Percentiles rank a stretch among this genome's conserved stretches.
Conservation (phyloP, 495 filamentous ascomycete species). For the Annulohypoxylon stygium region DNA sequence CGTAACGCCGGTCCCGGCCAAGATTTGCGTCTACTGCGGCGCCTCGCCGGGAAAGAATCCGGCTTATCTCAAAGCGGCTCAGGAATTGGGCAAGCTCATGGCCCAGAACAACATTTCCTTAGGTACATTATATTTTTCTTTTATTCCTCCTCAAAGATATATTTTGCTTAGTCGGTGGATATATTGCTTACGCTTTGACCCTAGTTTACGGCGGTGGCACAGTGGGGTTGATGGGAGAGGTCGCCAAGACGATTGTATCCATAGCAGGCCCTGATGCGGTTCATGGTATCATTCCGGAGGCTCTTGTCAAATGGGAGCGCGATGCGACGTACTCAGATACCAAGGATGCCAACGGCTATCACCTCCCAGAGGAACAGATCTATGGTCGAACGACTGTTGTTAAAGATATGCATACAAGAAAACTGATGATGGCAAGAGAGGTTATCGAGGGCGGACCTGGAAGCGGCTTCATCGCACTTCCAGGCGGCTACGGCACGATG, state of each 20-base stretch:
- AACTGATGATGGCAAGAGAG: constrained; percentile 89
- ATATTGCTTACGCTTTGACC: constrained; percentile 22
- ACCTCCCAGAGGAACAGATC: constrained; percentile 72
- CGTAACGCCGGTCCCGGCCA: constrained; percentile 56
- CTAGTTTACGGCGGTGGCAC: constrained; percentile 94
- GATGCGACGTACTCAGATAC: constrained; percentile 60
- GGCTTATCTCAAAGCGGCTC: constrained; percentile 78
- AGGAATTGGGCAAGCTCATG: constrained; percentile 79
- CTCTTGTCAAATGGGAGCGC: constrained; percentile 86
- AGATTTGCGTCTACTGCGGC: constrained; percentile 86
- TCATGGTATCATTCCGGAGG: constrained; percentile 91
- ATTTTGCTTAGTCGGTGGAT: background rate
- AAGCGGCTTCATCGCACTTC: constrained; percentile 89
- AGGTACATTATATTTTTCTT: constrained; percentile 46
- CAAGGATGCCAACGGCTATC: constrained; percentile 48
- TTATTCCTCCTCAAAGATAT: no score
- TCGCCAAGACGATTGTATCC: constrained; percentile 86
- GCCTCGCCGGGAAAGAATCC: constrained; percentile 77
- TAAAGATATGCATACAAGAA: constrained; percentile 94
- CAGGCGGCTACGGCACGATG: constrained; percentile 92
- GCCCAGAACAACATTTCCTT: constrained; percentile 80
- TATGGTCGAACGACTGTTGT: constrained; percentile 91
- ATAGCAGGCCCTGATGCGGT: constrained; percentile 85
- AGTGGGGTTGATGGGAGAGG: constrained; percentile 92
- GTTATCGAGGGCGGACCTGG: constrained; percentile 84